Percentiles rank a stretch among this genome's conserved stretches.
Evolutionary conservation across 169 alveolate species (phyloP).

Genomic region (Babesia ovis): DNA sequence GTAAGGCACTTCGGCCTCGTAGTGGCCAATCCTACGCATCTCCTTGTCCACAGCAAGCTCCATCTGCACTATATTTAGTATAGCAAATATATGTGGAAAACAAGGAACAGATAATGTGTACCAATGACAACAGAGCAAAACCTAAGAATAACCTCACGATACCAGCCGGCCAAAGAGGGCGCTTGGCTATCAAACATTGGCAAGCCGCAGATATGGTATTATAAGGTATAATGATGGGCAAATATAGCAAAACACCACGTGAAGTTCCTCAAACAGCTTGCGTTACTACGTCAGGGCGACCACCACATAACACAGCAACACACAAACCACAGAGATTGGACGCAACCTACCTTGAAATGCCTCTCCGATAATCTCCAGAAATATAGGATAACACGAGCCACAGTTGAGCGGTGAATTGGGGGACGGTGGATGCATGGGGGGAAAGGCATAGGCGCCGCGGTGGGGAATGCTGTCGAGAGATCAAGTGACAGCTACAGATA

Average conservation of each 20-base stretch:
- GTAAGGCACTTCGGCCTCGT: conserved; percentile 74
- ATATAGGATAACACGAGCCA: conserved; percentile 8
- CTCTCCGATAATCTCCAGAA: neutral
- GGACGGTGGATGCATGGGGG: conserved; percentile 12
- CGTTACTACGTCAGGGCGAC: conserved; percentile 1
- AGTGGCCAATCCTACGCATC: conserved; percentile 51
- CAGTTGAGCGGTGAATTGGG: neutral
- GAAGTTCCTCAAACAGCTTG: too few species aligned
- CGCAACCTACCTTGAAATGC: conserved; percentile 22
- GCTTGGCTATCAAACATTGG: neutral
- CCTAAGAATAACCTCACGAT: neutral
- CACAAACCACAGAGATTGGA: neutral
- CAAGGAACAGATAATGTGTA: neutral
- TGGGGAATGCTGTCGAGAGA: conserved; percentile 21
- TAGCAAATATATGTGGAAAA: too few species aligned
- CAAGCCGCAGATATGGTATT: too few species aligned
- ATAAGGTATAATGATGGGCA: too few species aligned
- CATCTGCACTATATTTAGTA: conserved; percentile 41
- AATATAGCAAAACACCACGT: too few species aligned
- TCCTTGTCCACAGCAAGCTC: conserved; percentile 53
- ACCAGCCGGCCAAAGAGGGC: neutral
- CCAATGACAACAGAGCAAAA: neutral
- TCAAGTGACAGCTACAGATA: too few species aligned
- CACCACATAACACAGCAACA: conserved; percentile 17
- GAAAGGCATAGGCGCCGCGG: conserved; percentile 15